Base-by-base conservation (phyloP, 371 early-diverging fungal genomes). In the Lichtheimia hyalospora region DNA sequence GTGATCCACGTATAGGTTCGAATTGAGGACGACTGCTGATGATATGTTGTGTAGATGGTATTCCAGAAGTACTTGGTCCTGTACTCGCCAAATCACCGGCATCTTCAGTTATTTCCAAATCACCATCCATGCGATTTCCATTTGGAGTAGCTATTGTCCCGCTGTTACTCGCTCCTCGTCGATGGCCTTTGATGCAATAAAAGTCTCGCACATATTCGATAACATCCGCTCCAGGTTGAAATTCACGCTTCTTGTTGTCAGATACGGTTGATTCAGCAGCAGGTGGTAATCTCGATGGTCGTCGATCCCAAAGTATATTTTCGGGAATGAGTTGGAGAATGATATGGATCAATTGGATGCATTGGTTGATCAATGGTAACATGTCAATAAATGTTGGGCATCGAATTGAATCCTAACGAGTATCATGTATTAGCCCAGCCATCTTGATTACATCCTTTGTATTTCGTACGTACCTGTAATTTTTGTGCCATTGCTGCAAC, bases 401-500 rank as follows among this genome's bases (percentile, higher is more conserved):
- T 25, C 54, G 57, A 10, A 63, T 55, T 0, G 64, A 63, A 20
- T 68, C 64, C 68, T 68, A 34, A 44, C 34, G 27, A 10, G 34
- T 0, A 13, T 21, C 21, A 51, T 41, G 3, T 13, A 21, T 60
- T n/a, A 61, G 62, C 2, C n/a, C 6, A 4, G 40, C 39, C 2
- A 46, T 61, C 15, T 7, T 27, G 13, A 21, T 24, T 18, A n/a
- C 5, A 6, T 54, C 10, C 43, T 25, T 53, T 55, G 52, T 42
- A 54, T 39, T 1, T 53, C 5, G 10, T 34, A n/a, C n/a, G 54
- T 67, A 79, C 79, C 67, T 89, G 77, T 7, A 86, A 69, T 51
- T 79, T 83, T 49, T 79, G 77, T 15, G 87, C 61, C 8, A 90
- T 52, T 1, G 82, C 75, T 18, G 84, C 81, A 39, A 92, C 55